Conservation (phyloP, 352 stramenopile species). For the Globisporangium heterothallicum region DNA sequence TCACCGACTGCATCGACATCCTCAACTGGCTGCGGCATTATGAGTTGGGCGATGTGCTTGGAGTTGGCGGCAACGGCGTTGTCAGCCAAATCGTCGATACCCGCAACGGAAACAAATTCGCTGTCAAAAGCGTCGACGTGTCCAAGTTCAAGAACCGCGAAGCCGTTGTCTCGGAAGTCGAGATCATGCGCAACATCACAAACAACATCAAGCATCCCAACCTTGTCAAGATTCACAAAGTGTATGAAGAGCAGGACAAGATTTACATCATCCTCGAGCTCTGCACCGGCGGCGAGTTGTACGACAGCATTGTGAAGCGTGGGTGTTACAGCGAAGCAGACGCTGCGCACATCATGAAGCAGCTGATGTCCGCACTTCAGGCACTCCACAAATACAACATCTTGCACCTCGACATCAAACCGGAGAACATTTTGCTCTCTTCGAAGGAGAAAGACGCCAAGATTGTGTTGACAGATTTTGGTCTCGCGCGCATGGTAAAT, state of each 20-base stretch:
- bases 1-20: conserved; percentile 77
- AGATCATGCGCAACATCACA: conserved; percentile 78
- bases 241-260: conserved; percentile 79
- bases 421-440: conserved; percentile 74
- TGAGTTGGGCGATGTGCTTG: conserved; percentile 50
- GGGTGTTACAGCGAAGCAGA: conserved; percentile 63
- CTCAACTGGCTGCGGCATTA: conserved; percentile 72
- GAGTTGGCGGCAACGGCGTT: conserved; percentile 70
- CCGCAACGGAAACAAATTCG: conserved; percentile 43
- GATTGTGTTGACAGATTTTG: conserved; percentile 76
- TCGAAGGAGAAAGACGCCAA: conserved; percentile 44
- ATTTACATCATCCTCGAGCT: conserved; percentile 78
- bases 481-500: conserved; percentile 69
- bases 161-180: conserved; percentile 63
- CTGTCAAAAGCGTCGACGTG: conserved; percentile 74
- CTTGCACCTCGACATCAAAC: conserved; percentile 74
- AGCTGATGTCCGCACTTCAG: conserved; percentile 59
- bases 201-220: conserved; percentile 77
- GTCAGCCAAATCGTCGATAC: conserved; percentile 63
- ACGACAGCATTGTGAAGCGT: conserved; percentile 64
- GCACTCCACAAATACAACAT: conserved; percentile 74
- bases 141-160: conserved; percentile 72
- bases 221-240: conserved; percentile 75
- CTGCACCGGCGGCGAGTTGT: conserved; percentile 67
- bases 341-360: conserved; percentile 54